These are phyloP conservation scores for Hymenoscyphus repandus DNA, from an alignment of 2,329 filamentous ascomycete genomes.

Conservation along the genomic window DNA sequence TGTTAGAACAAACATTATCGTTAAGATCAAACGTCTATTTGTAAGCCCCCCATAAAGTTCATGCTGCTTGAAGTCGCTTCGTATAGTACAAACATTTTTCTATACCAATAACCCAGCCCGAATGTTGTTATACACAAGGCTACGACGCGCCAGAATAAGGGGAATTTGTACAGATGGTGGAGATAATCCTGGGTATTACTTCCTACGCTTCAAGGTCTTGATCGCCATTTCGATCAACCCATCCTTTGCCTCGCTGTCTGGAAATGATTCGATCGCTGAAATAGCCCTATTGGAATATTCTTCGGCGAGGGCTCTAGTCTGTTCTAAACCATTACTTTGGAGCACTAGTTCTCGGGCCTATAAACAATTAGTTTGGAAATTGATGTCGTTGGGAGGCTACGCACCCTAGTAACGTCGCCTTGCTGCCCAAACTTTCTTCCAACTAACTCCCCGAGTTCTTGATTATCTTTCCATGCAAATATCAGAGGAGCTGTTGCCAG, in stretches of 20 bases:
- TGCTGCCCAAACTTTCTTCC: conserved; percentile 82
- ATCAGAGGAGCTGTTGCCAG: conserved; percentile 89
- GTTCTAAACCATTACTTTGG: conserved; percentile 80
- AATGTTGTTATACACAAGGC: not conserved
- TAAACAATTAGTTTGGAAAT: conserved; percentile 3
- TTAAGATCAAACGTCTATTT: not conserved
- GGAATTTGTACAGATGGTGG: not conserved
- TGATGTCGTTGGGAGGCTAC: conserved; percentile 30
- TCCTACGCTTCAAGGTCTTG: conserved; percentile 84
- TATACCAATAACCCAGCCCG: not conserved
- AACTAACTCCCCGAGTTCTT: conserved; percentile 79
- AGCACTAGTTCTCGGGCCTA: conserved; percentile 84
- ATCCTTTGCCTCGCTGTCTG: conserved; percentile 89
- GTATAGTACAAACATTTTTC: not conserved
- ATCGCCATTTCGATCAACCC: conserved; percentile 90
- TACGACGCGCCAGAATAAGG: not conserved
- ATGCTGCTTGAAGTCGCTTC: not conserved
- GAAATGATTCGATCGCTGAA: conserved; percentile 75
- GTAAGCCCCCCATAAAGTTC: not conserved
- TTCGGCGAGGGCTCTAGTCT: conserved; percentile 84
- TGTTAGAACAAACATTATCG: not conserved
- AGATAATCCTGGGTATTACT: conserved; percentile 43
- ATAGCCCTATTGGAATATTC: conserved; percentile 88
- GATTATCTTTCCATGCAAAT: conserved; percentile 90
- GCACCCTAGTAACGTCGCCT: conserved; percentile 80